Conservation (phyloP, 345 rosid genomes). For the Salix suchowensis region DNA sequence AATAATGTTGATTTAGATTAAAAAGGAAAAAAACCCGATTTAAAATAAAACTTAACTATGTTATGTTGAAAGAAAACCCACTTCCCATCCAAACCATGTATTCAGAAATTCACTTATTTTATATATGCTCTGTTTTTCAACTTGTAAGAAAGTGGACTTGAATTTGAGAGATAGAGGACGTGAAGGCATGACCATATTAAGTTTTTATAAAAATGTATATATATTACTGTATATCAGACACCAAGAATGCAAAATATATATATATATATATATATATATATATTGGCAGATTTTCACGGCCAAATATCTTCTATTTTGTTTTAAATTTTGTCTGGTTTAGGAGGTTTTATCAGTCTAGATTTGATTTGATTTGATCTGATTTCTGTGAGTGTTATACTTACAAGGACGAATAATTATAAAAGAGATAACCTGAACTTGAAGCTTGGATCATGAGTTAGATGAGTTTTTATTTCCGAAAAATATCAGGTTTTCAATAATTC, state of each 20-base stretch:
- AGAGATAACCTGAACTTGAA: no score
- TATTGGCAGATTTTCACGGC: not conserved
- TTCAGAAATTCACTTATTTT: not conserved
- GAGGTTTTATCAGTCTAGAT: not conserved
- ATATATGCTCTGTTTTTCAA: not conserved
- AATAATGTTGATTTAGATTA: no score
- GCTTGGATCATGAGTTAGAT: no score
- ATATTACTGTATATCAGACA: not conserved
- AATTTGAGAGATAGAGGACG: constrained; percentile 20
- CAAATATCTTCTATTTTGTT: not conserved
- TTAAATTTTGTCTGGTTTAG: no score
- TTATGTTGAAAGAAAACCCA: no score
- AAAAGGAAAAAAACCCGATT: not conserved
- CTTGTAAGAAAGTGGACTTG: constrained; percentile 13
- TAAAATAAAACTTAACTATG: not conserved
- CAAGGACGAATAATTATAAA: no score
- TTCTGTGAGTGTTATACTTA: no score
- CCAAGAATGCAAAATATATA: not conserved
- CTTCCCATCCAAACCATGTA: not conserved
- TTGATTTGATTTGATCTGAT: no score
- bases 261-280: no score
- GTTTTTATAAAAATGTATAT: not conserved
- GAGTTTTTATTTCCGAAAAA: no score
- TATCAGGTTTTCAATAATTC: no score
- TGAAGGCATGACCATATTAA: constrained; percentile 27